Percentiles rank a stretch among this genome's conserved stretches.
Evolutionary conservation across 495 filamentous ascomycete species (phyloP).

Genomic region (Choiromyces venosus): DNA sequence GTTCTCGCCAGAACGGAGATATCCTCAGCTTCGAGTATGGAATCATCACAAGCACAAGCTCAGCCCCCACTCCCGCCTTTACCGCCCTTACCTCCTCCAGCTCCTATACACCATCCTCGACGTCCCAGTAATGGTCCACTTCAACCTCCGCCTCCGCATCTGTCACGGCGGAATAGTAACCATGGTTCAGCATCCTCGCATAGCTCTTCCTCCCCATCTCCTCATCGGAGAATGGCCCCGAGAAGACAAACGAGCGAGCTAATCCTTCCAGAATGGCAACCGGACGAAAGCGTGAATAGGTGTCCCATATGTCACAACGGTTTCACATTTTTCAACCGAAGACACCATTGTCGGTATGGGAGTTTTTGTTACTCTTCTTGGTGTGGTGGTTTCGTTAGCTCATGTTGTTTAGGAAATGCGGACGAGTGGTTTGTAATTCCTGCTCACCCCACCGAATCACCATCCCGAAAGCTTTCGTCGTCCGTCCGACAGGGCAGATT

Average conservation of each 20-base stretch:
- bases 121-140: background rate
- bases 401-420: conserved; percentile 67
- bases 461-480: conserved; percentile 88
- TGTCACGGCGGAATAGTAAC: conserved; percentile 1
- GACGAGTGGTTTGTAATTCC: conserved; percentile 80
- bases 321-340: conserved; percentile 82
- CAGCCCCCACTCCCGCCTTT: conserved; percentile 10
- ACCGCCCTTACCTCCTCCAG: conserved; percentile 8
- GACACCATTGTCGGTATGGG: conserved; percentile 77
- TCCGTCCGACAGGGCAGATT: conserved; percentile 62
- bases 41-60: conserved; percentile 14
- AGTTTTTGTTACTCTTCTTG: conserved; percentile 1
- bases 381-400: background rate
- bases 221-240: background rate
- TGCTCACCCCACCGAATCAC: conserved; percentile 96
- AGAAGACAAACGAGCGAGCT: conserved; percentile 18
- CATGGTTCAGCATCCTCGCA: background rate
- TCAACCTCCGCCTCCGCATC: conserved; percentile 6
- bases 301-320: conserved; percentile 75
- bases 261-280: conserved; percentile 68
- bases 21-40: conserved; percentile 6
- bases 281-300: conserved; percentile 66
- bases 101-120: background rate
- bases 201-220: background rate
- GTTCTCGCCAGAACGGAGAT: background rate